phyloP scores from a whole-genome alignment of 306 rosid species.

The Vigna mungo region DNA sequence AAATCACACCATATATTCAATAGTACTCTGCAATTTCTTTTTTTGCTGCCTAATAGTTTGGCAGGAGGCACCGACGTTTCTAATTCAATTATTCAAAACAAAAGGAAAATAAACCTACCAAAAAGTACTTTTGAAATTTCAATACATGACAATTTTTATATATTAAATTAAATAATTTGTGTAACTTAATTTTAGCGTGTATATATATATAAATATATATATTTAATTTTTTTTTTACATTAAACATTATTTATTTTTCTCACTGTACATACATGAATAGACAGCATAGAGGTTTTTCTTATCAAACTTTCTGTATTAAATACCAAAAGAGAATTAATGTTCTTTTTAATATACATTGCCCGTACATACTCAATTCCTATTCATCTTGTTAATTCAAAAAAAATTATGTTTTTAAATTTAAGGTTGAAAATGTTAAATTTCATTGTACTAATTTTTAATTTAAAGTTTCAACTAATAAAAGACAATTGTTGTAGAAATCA shows the following conservation, averaged over 20 bases:
- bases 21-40: no score
- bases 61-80: not conserved
- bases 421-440: no score
- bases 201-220: no score
- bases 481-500: no score
- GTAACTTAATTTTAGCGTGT: not conserved
- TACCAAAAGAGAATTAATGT: no score
- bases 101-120: not conserved
- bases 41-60: not conserved
- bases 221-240: not conserved
- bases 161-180: not conserved
- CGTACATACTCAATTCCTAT: not conserved
- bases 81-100: not conserved
- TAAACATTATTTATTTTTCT: not conserved
- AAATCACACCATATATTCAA: not conserved
- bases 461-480: no score
- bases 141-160: not conserved
- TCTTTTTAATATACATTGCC: not conserved
- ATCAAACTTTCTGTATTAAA: not conserved
- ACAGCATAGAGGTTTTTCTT: not conserved
- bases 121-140: not conserved
- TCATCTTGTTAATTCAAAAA: no score
- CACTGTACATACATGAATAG: no score
- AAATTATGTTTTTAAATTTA: no score
- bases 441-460: no score